These are phyloP conservation scores for Verticillium albo-atrum DNA, from an alignment of 2,329 filamentous ascomycete species.

Conservation along the genomic window DNA sequence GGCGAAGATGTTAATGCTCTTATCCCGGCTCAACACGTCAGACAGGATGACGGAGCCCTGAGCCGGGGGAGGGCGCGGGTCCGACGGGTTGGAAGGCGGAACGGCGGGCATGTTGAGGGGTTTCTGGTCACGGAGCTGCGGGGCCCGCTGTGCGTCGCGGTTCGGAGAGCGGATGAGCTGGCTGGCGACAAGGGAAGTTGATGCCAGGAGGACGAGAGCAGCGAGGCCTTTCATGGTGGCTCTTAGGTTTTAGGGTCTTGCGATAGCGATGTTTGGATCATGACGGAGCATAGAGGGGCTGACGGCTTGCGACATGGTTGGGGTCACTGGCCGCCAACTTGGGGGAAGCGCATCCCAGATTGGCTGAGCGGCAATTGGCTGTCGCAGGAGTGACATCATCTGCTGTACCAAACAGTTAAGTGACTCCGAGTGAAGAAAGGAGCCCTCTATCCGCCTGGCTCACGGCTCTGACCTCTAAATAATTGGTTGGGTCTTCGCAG, in stretches of 20 bases:
- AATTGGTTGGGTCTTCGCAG: no score
- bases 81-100: slow-evolving; percentile 16
- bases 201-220: slow-evolving; percentile 6
- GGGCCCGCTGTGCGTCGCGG: background rate
- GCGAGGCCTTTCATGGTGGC: slow-evolving; percentile 9
- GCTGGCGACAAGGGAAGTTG: background rate
- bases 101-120: slow-evolving; percentile 17
- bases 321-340: background rate
- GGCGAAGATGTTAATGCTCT: slow-evolving; percentile 79
- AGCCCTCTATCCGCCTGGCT: no score
- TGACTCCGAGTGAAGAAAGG: no score
- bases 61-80: slow-evolving; percentile 19
- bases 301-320: background rate
- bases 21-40: slow-evolving; percentile 77
- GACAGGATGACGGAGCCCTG: slow-evolving; percentile 63
- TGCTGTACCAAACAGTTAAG: background rate
- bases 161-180: background rate
- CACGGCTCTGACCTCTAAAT: no score
- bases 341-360: background rate
- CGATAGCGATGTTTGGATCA: background rate
- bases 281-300: background rate
- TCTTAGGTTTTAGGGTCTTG: background rate
- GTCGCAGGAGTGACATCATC: background rate
- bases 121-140: slow-evolving; percentile 7
- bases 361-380: background rate